Conservation (phyloP, 1,284 basidiomycete genomes). For the Fomitopsis schrenkii region DNA sequence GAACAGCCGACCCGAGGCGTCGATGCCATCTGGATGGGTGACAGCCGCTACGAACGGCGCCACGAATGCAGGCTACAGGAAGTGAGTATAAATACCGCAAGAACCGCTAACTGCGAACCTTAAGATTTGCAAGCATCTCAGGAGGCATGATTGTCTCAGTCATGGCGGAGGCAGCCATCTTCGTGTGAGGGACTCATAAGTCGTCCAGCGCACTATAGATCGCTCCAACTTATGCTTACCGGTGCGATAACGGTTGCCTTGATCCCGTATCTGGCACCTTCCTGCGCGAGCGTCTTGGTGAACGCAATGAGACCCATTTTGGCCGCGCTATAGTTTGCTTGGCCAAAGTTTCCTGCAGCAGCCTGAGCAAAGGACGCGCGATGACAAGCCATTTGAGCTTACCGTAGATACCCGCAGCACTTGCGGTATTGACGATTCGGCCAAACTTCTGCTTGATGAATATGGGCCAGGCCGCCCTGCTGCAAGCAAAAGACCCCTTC, state of each 20-base stretch:
- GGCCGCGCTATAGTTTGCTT: constrained; percentile 89
- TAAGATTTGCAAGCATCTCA: constrained; percentile 92
- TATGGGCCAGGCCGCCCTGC: constrained; percentile 94
- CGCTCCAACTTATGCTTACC: constrained; percentile 40
- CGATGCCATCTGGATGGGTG: constrained; percentile 75
- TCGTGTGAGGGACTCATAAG: constrained; percentile 4
- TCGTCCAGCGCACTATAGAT: neutral
- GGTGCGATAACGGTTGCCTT: constrained; percentile 87
- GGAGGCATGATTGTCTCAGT: constrained; percentile 95
- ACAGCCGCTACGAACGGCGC: constrained; percentile 87
- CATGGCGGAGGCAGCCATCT: constrained; percentile 93
- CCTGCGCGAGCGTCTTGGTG: constrained; percentile 87
- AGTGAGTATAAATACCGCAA: neutral
- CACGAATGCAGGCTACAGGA: constrained; percentile 79
- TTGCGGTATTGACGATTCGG: constrained; percentile 89
- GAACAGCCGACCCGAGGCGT: constrained; percentile 86
- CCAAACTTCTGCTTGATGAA: constrained; percentile 96
- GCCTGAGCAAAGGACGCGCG: neutral
- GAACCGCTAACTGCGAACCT: constrained; percentile 37
- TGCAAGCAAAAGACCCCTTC: constrained; percentile 93
- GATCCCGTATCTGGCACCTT: constrained; percentile 94
- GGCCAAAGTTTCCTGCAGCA: constrained; percentile 86
- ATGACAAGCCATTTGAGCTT: constrained; percentile 11
- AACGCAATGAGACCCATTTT: constrained; percentile 91
- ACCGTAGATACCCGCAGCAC: constrained; percentile 85